A percentile compares a stretch with the other conserved stretches of the same genome.
Evolutionary conservation across 805 yeast genomes (phyloP).

Genomic region (Jamesozyma gamospora): DNA sequence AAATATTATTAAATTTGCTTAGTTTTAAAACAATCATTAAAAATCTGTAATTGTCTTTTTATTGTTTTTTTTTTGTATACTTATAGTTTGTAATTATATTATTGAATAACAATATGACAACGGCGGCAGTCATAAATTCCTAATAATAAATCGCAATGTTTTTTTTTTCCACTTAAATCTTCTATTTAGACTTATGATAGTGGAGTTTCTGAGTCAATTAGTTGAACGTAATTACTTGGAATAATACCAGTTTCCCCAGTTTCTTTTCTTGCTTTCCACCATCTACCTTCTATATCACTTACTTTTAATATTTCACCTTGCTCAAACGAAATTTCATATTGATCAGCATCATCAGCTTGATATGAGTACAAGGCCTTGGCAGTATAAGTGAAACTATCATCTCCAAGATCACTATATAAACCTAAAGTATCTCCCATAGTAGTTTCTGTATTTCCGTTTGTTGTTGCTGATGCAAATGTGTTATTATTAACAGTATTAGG

Average conservation of each 20-base stretch:
- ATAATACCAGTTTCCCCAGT: constrained; percentile 93
- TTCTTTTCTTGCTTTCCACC: constrained; percentile 95
- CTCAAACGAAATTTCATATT: constrained; percentile 80
- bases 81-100: too few relatives aligned
- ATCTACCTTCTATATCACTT: constrained; percentile 86
- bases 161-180: too few relatives aligned
- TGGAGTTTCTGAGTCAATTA: constrained; percentile 34
- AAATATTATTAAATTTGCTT: constrained; percentile 2
- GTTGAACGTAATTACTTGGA: constrained; percentile 86
- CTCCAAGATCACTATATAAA: constrained; percentile 29
- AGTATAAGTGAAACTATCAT: constrained; percentile 55
- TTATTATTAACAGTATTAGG: constrained; percentile 7
- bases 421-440: constrained; percentile 30
- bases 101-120: too few relatives aligned
- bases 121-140: too few relatives aligned
- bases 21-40: constrained; percentile 5
- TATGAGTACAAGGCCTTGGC: constrained; percentile 84
- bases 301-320: constrained; percentile 89
- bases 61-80: not conserved
- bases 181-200: too few relatives aligned
- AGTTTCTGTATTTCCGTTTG: constrained; percentile 26
- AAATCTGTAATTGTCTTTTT: not conserved
- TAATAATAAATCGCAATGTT: too few relatives aligned
- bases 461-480: constrained; percentile 22
- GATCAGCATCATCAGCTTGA: constrained; percentile 85